A percentile compares a stretch with the other conserved stretches of the same genome.
phyloP scores from a whole-genome alignment of 2,329 filamentous ascomycete species.

The Botryotinia globosa region DNA sequence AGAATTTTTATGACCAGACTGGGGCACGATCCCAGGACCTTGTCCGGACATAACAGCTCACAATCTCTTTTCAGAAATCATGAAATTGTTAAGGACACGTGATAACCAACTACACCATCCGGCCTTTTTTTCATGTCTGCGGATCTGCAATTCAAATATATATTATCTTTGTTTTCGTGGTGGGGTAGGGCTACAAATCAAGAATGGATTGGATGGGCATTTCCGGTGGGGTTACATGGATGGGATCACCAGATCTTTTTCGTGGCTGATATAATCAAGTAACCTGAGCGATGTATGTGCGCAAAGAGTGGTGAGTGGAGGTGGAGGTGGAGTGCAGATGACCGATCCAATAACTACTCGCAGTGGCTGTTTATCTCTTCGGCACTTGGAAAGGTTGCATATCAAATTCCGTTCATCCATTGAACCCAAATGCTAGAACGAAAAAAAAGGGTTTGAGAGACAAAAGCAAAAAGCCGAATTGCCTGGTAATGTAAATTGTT shows the following conservation, averaged over 20 bases:
- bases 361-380: neutral
- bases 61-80: too few relatives aligned
- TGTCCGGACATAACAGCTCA: neutral
- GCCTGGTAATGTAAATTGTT: neutral
- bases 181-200: too few relatives aligned
- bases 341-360: neutral
- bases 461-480: neutral
- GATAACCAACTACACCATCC: constrained; percentile 18
- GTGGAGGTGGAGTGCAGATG: neutral
- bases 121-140: neutral
- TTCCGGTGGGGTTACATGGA: neutral
- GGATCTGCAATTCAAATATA: rapidly evolving
- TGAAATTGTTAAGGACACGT: constrained; percentile 12
- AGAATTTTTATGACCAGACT: too few relatives aligned
- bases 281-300: neutral
- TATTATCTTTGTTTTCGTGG: neutral
- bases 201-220: too few relatives aligned
- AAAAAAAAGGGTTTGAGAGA: neutral
- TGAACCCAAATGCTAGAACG: neutral
- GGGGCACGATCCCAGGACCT: constrained; percentile 14
- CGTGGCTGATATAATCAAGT: neutral
- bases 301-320: neutral
- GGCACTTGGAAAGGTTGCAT: neutral
- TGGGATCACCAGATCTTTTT: neutral
- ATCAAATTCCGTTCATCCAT: neutral